These are phyloP conservation scores for Lactarius quietus DNA, from an alignment of 768 basidiomycete genomes.

Conservation along the genomic window DNA sequence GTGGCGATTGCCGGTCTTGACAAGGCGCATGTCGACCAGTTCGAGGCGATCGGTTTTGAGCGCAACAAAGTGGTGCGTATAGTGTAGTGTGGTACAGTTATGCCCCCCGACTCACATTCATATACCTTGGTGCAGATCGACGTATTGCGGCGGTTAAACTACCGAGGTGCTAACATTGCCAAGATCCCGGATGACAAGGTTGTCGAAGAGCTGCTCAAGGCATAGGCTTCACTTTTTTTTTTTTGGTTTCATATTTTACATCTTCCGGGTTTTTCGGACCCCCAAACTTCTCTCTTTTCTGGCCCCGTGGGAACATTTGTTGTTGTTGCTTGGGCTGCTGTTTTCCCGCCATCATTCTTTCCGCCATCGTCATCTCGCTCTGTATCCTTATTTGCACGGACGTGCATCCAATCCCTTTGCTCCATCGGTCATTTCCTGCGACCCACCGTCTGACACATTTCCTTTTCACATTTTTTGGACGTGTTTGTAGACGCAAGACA, in stretches of 20 bases:
- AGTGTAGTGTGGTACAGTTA: neutral
- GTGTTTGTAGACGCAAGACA: neutral
- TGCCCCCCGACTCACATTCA: neutral
- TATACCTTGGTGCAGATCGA: constrained; percentile 81
- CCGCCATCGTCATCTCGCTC: constrained; percentile 12
- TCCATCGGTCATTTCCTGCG: neutral
- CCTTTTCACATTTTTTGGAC: neutral
- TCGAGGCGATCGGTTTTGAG: constrained; percentile 79
- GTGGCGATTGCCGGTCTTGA: constrained; percentile 78
- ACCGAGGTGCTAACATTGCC: constrained; percentile 76
- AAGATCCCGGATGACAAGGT: constrained; percentile 80
- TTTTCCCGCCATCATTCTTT: constrained; percentile 11
- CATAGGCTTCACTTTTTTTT: constrained; percentile 34
- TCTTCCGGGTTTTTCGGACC: neutral
- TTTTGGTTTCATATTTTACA: constrained; percentile 1
- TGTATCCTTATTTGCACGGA: constrained; percentile 23
- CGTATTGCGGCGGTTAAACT: constrained; percentile 82
- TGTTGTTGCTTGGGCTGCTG: constrained; percentile 6
- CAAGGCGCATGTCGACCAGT: constrained; percentile 77
- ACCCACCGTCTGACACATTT: neutral
- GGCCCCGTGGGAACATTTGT: constrained; percentile 4
- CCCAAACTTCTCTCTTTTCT: neutral
- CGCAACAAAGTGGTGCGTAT: constrained; percentile 68
- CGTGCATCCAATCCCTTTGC: constrained; percentile 13
- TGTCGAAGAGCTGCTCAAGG: constrained; percentile 76